phyloP scores from a whole-genome alignment of 805 yeast species.

The Brettanomyces anomalus region DNA sequence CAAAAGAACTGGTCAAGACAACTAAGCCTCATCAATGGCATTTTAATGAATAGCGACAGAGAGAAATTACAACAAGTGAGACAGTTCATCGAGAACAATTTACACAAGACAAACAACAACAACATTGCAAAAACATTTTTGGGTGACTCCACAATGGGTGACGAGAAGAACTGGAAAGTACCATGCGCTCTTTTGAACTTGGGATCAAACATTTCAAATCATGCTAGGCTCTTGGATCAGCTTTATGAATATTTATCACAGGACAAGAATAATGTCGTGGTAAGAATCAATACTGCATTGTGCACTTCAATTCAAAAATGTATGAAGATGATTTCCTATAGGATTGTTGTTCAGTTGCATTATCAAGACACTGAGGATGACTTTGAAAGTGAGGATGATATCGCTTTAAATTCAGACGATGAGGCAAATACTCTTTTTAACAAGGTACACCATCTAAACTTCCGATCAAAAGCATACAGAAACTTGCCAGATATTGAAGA shows the following conservation, averaged over 20 bases:
- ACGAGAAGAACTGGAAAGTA: slow-evolving; percentile 13
- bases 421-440: background rate
- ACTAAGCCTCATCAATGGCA: slow-evolving; percentile 19
- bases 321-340: slow-evolving; percentile 9
- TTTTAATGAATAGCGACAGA: slow-evolving; percentile 25
- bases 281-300: slow-evolving; percentile 10
- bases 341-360: background rate
- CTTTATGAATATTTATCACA: slow-evolving; percentile 14
- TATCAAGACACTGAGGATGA: slow-evolving; percentile 5
- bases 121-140: background rate
- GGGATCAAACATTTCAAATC: slow-evolving; percentile 36
- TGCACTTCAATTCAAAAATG: slow-evolving; percentile 8
- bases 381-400: slow-evolving; percentile 10
- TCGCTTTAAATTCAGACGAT: slow-evolving; percentile 8
- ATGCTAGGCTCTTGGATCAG: slow-evolving; percentile 26
- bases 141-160: background rate
- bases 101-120: slow-evolving; percentile 2
- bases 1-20: slow-evolving; percentile 30
- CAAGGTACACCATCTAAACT: background rate
- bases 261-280: slow-evolving; percentile 8
- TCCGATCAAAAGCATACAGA: slow-evolving; percentile 2
- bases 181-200: slow-evolving; percentile 30
- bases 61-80: slow-evolving; percentile 27
- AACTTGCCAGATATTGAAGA: slow-evolving; percentile 18
- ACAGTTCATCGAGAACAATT: slow-evolving; percentile 12